Percentiles rank a stretch among this genome's conserved stretches.
Conservation (phyloP, 306 rosid species). For the Cicer yamashitae region DNA sequence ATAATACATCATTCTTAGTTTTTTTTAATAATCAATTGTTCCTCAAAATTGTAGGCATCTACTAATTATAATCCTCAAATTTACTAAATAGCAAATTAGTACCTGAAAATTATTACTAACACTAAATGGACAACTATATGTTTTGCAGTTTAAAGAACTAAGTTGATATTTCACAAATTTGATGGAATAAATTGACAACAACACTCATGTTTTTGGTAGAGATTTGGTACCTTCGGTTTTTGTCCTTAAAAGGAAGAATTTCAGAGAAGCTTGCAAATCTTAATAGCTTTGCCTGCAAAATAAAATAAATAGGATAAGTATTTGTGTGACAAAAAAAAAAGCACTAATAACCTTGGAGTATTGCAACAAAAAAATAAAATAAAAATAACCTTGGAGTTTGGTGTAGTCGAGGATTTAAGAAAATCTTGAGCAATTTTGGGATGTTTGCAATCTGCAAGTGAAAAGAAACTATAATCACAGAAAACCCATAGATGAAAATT, state of each 20-base stretch:
- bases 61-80: no score
- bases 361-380: no score
- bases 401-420: slow-evolving; percentile 14
- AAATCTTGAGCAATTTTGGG: slow-evolving; percentile 54
- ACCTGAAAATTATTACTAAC: no score
- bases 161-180: no score
- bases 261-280: slow-evolving; percentile 56
- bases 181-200: no score
- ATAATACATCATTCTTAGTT: neutral
- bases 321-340: no score
- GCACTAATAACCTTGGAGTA: no score
- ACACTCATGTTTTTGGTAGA: neutral
- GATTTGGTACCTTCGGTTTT: slow-evolving; percentile 47
- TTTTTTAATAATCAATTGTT: neutral
- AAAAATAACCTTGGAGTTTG: slow-evolving; percentile 43
- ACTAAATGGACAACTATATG: no score
- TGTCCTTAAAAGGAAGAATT: slow-evolving; percentile 53
- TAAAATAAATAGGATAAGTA: neutral
- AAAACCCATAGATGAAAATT: neutral
- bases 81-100: no score
- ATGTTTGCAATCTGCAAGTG: slow-evolving; percentile 56
- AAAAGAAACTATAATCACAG: neutral
- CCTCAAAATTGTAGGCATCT: no score
- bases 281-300: slow-evolving; percentile 50
- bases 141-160: no score